Conservation (phyloP, 2,329 filamentous ascomycete species). For the Rhynchosporium graminicola region DNA sequence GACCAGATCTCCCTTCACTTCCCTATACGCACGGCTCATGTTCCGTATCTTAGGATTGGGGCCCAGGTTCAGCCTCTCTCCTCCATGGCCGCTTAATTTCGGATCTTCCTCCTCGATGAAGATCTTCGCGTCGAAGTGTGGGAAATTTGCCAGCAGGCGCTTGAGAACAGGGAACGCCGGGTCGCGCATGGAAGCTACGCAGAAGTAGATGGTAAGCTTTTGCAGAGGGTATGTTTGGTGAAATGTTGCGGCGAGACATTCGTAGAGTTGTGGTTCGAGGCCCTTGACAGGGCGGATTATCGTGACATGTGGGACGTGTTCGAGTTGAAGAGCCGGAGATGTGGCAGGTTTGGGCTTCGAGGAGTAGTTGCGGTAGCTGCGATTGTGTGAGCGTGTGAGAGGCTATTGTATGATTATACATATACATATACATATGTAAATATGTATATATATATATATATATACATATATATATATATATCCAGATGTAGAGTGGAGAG, state of each 20-base stretch:
- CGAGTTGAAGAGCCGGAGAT: constrained; percentile 51
- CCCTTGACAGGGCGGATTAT: constrained; percentile 93
- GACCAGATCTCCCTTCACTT: constrained; percentile 82
- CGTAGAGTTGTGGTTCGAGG: constrained; percentile 84
- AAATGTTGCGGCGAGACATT: constrained; percentile 87
- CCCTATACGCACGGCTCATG: constrained; percentile 88
- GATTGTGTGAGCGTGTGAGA: constrained; percentile 7
- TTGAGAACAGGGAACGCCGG: constrained; percentile 75
- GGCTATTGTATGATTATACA: no score
- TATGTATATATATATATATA: no score
- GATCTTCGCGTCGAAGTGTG: constrained; percentile 68
- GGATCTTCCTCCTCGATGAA: constrained; percentile 83
- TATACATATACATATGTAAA: no score
- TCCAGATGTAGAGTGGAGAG: background rate
- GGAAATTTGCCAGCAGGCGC: constrained; percentile 72
- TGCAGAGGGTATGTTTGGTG: constrained; percentile 76
- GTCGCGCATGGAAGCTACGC: constrained; percentile 73
- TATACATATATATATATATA: background rate
- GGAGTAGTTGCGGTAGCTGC: constrained; percentile 57
- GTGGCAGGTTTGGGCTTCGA: constrained; percentile 50
- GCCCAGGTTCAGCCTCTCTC: constrained; percentile 65
- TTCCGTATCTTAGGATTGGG: constrained; percentile 99
- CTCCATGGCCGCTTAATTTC: constrained; percentile 54
- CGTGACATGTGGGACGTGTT: constrained; percentile 77
- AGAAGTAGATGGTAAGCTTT: constrained; percentile 79